phyloP scores from a whole-genome alignment of 2,329 filamentous ascomycete genomes.

The Ophiocordyceps robertsii region DNA sequence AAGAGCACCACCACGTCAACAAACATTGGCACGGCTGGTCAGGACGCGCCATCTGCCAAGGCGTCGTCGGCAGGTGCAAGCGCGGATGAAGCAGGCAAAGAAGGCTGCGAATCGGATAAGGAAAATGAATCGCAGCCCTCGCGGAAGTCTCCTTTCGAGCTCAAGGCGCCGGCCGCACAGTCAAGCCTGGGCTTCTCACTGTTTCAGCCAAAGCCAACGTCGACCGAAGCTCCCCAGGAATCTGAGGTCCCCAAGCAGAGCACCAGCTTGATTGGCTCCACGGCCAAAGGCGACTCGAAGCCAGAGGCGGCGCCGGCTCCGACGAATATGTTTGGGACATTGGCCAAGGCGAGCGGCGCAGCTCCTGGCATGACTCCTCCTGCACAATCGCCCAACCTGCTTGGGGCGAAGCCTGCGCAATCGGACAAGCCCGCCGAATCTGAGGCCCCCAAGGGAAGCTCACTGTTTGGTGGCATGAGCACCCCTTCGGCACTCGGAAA shows the following conservation, averaged over 20 bases:
- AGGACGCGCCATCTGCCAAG: constrained; percentile 14
- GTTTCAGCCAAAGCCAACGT: constrained; percentile 18
- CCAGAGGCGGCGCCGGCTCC: constrained; percentile 10
- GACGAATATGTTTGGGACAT: constrained; percentile 23
- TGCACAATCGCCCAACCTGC: constrained; percentile 17
- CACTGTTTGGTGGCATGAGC: constrained; percentile 4
- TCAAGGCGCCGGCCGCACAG: constrained; percentile 17
- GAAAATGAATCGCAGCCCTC: constrained; percentile 25
- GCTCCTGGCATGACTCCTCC: constrained; percentile 9
- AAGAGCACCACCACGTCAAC: constrained; percentile 21
- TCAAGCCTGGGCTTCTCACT: constrained; percentile 14
- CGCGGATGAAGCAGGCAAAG: constrained; percentile 15
- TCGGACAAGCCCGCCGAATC: constrained; percentile 11
- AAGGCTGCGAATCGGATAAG: constrained; percentile 28
- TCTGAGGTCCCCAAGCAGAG: constrained; percentile 13
- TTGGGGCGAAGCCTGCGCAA: constrained; percentile 18
- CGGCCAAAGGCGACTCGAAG: constrained; percentile 11
- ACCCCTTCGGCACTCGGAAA: not conserved
- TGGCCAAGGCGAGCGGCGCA: constrained; percentile 5
- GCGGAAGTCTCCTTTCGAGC: constrained; percentile 19
- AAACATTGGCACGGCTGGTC: constrained; percentile 22
- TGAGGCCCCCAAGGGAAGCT: constrained; percentile 7
- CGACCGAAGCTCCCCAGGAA: constrained; percentile 13
- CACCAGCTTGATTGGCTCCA: constrained; percentile 9
- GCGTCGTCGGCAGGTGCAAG: constrained; percentile 10